Evolutionary conservation across 2,329 filamentous ascomycete genomes (phyloP), one percentile per base, ranked within the genome.

Genomic region (Elsinoe ampelina): DNA sequence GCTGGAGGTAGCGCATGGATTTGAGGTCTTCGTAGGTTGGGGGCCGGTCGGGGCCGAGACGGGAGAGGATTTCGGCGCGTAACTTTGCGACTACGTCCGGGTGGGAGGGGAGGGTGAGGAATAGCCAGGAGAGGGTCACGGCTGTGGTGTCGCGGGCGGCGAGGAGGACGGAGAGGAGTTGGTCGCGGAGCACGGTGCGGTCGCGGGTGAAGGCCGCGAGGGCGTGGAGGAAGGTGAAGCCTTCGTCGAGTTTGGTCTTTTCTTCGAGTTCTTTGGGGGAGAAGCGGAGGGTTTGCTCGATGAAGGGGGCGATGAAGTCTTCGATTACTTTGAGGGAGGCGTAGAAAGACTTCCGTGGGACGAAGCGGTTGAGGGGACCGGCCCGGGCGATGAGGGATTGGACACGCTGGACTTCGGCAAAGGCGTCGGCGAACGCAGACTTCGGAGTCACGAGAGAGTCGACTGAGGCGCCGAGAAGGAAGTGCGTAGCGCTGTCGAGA

Each of bases 81-180:
- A 96, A 77, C 67, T 83, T 87, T 54, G 74, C 68, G 2, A 89
- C 80, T 2, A 82, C 77, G 1, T 81, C 73, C 0, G 89, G 89
- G 62, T 88, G 78, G 13, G 83, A 81, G 36, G 84, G 80, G 1
- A 96, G 78, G 70, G 95, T 89, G 70, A 93, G 95, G 58, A 95
- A 77, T 35, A 81, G 77, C 85, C 89, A 95, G 0, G 84, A 86
- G 0, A 96, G 77, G 0, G 87, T 89, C 13, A 79, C 81, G 30
- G 90, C 90, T 0, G 91, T 96, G 12, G 91, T 95, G 70, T 96
- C 91, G 19, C 87, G 81, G 11, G 89, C 90, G 1, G 91, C 91
- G 13, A 96, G 80, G 2, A 96, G 80, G 10, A 95, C 80, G 43
- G 86, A 84, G 13, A 93, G 80, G 48, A 95, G 76, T 70, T 96